Evolutionary conservation across 345 rosid genomes (phyloP), one percentile per base, ranked within the genome.

Genomic region (Microcos paniculata): DNA sequence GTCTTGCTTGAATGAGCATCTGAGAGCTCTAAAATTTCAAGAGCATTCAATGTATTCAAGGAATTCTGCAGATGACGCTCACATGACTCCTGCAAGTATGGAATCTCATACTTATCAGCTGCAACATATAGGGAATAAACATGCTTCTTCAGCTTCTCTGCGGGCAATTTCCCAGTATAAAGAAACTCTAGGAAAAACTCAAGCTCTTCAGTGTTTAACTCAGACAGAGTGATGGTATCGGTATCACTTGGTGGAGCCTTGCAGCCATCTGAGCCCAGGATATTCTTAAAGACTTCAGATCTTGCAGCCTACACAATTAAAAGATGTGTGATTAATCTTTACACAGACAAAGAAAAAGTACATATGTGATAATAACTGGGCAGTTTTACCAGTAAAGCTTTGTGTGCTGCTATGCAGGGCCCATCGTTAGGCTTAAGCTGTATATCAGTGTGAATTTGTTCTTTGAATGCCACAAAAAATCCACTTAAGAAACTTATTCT

Each of bases 221-320:
- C 98, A 0, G 92, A 79, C 6, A 92, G 76, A 21, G 88, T 82
- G 68, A 92, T 80, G 11, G 76, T 81, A 67, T 84, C 87, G 40
- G 42, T 18, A 45, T 84, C 87, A 46, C 80, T 80, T 64, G 89
- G 85, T 3, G 92, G 83, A 31, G 94, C 87, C 79, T 90, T 91
- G 90, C 85, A 91, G 2, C 70, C 48, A 42, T 91, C 97, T 11
- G 95, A 85, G 75, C 87, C 91, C 21, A 95, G 70, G 85, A 90
- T 84, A 73, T 89, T 87, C 80, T 85, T 91, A 73, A 94, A 94
- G 65, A 94, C 87, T 77, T 84, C 91, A 16, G 98, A 94, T 85
- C 92, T 92, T 63, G 93, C 84, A 62, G 98, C 97, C 98, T 92
- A 56, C 38, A 67, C 28, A 21, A 76, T 61, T 26, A 42, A 3